phyloP scores from a whole-genome alignment of 495 filamentous ascomycete species.

The Oleoguttula mirabilis region DNA sequence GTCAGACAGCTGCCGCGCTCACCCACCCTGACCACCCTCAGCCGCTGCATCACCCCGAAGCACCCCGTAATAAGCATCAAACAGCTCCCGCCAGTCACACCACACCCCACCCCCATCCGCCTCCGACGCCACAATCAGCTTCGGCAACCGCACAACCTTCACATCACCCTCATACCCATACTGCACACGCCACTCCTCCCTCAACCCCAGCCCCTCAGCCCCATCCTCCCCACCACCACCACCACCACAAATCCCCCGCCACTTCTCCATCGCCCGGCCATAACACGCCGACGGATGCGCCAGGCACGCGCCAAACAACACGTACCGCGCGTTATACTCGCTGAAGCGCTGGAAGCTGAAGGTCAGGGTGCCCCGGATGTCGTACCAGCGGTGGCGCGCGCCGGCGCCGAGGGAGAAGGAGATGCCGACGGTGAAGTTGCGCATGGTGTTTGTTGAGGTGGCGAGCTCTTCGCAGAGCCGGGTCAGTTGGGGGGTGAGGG shows the following conservation, averaged over 20 bases:
- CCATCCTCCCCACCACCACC: no score
- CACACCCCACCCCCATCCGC: neutral
- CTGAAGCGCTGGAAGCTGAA: conserved; percentile 4
- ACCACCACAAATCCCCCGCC: conserved; percentile 5
- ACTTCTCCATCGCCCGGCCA: conserved; percentile 5
- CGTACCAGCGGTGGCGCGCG: conserved; percentile 8
- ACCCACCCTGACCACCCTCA: no score
- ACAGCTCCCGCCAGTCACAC: conserved; percentile 13
- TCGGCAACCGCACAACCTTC: conserved; percentile 3
- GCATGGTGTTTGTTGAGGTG: no score
- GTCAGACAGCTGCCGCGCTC: no score
- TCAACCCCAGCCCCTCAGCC: conserved; percentile 2
- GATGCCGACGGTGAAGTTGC: neutral
- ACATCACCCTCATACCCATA: neutral
- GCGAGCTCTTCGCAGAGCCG: neutral
- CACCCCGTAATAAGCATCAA: conserved; percentile 8
- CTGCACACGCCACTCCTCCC: conserved; percentile 9
- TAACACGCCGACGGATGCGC: neutral
- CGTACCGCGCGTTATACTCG: conserved; percentile 7
- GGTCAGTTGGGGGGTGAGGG: neutral
- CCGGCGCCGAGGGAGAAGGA: conserved; percentile 7
- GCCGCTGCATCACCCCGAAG: no score
- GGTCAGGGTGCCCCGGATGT: conserved; percentile 7
- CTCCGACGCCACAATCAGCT: neutral
- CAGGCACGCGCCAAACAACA: neutral